Base-by-base conservation (phyloP, 352 stramenopile genomes). In the Thalassiosira sp. region DNA sequence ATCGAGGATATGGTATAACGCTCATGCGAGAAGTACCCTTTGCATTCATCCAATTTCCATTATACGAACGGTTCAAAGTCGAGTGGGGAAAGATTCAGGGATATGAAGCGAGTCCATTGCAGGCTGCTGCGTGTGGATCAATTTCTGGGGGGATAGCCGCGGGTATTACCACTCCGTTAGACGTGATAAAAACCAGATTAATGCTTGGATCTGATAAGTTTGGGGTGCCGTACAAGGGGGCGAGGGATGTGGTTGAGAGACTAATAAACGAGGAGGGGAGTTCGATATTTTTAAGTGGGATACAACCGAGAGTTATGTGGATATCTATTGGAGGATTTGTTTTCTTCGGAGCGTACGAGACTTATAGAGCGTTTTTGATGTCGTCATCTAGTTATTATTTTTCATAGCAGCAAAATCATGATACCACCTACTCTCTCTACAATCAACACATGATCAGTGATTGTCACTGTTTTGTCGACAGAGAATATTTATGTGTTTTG, bases 321-420 rank as follows among this genome's bases (percentile, higher is more conserved):
- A 99, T 99, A 84, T 96, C 94, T 18, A 98, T 99, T 76, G 97
- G 97, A 42, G 97, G 97, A 40, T 99, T 99, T 84, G 95, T 99
- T n/a, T 99, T 98, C 86, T 99, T 99, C 72, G 97, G 97, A 58
- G 96, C 97, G 63, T 99, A 99, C 85, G 97, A 99, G 56, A 46
- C 46, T 22, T 81, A 66, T 52, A 54, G 73, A 58, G 68, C 65
- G n/a, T 43, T 72, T 8, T 53, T 82, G 28, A 76, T 82, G 73
- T 67, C 67, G 6, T 37, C 25, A 28, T 62, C 46, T 22, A 5
- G 13, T 10, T 64, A n/a, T n/a, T n/a, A n/a, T n/a, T n/a, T n/a
- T n/a, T n/a, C n/a, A n/a, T n/a, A n/a, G n/a, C n/a, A n/a, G n/a
- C n/a, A n/a, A n/a, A n/a, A n/a, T n/a, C n/a, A n/a, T n/a, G n/a